Evolutionary conservation across 1,284 basidiomycete species (phyloP).

Genomic region (Cryptococcus hybrid): DNA sequence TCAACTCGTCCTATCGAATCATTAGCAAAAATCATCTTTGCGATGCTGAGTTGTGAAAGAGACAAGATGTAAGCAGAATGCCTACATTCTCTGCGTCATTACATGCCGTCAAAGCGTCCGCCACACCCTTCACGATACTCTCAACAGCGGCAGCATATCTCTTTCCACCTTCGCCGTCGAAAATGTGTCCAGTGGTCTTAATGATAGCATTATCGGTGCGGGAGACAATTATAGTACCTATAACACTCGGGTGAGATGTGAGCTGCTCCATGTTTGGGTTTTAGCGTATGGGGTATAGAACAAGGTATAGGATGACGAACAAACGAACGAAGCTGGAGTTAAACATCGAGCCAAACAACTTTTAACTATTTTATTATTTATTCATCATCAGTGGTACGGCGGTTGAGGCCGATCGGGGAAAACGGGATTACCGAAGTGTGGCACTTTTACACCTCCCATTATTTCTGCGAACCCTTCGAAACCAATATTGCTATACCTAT

Average conservation of each 20-base stretch:
- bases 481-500: not conserved
- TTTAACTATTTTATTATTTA: too few species aligned
- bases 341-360: not conserved
- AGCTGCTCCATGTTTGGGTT: not conserved
- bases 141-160: conserved; percentile 74
- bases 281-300: conserved; percentile 7
- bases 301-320: not conserved
- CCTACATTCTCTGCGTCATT: conserved; percentile 12
- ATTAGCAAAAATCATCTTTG: too few species aligned
- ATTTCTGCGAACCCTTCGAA: not conserved
- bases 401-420: not conserved
- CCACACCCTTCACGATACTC: conserved; percentile 72
- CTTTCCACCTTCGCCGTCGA: conserved; percentile 79
- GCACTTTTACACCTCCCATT: conserved; percentile 1
- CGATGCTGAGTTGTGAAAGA: too few species aligned
- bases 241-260: not conserved
- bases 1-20: too few species aligned
- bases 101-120: conserved; percentile 62
- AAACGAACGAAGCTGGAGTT: not conserved
- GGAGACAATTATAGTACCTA: conserved; percentile 10
- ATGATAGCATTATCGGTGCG: conserved; percentile 59
- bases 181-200: conserved; percentile 75
- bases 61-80: too few species aligned
- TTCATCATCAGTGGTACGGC: too few species aligned
- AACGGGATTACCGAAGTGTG: conserved; percentile 1